These are phyloP conservation scores for Trichoderma asperellum DNA, from an alignment of 2,329 filamentous ascomycete genomes.

Conservation along the genomic window DNA sequence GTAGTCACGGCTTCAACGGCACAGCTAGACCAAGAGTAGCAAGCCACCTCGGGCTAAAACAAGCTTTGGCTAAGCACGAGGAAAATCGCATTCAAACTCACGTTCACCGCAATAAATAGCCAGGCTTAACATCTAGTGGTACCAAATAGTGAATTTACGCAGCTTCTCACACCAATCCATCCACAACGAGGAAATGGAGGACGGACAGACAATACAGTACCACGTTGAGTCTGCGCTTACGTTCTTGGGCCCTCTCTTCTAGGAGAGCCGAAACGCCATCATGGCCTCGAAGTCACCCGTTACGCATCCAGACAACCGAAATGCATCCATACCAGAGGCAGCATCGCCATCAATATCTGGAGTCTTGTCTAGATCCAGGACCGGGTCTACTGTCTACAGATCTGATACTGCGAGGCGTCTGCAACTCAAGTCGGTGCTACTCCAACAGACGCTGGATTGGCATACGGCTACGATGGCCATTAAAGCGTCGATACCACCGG, in stretches of 20 bases:
- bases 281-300: neutral
- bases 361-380: neutral
- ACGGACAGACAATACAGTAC: neutral
- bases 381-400: neutral
- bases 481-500: slow-evolving; percentile 6
- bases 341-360: neutral
- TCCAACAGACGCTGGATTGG: neutral
- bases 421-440: neutral
- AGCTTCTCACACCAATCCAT: neutral
- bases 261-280: neutral
- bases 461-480: neutral
- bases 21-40: neutral
- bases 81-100: neutral
- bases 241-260: neutral
- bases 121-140: neutral
- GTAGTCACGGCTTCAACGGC: neutral
- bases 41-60: neutral
- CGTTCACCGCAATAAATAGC: neutral
- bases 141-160: neutral
- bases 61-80: neutral
- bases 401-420: neutral
- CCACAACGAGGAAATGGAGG: neutral
- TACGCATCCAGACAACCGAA: neutral
- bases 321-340: neutral
- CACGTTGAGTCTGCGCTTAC: neutral